These are phyloP conservation scores for Spathaspora jeffriesii DNA, from an alignment of 1,139 yeast genomes.

Conservation along the genomic window DNA sequence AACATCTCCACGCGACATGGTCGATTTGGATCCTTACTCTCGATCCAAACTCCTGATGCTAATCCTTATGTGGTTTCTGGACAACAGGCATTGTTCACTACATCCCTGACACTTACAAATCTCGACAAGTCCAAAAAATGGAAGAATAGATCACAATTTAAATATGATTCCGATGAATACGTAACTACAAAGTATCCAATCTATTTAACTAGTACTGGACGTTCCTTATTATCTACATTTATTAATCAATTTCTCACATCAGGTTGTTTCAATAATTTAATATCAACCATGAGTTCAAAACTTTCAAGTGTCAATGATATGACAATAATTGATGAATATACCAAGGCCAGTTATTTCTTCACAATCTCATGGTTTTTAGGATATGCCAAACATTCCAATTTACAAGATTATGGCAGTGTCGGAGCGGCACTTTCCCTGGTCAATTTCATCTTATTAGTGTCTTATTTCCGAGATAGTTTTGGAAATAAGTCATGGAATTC, in stretches of 20 bases:
- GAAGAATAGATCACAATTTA: constrained; percentile 48
- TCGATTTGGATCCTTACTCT: constrained; percentile 83
- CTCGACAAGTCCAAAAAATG: constrained; percentile 71
- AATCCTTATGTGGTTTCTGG: constrained; percentile 73
- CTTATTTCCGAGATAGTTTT: constrained; percentile 54
- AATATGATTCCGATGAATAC: constrained; percentile 46
- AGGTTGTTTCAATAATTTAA: constrained; percentile 72
- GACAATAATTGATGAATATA: constrained; percentile 31
- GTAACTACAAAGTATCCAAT: constrained; percentile 23
- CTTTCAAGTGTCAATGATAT: constrained; percentile 30
- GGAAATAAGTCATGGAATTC: constrained; percentile 55
- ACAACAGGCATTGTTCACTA: constrained; percentile 59
- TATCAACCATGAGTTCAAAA: constrained; percentile 26
- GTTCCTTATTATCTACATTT: constrained; percentile 45
- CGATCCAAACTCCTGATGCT: constrained; percentile 60
- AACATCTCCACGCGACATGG: constrained; percentile 78
- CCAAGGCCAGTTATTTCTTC: constrained; percentile 52
- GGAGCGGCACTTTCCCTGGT: constrained; percentile 70
- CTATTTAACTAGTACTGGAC: constrained; percentile 31
- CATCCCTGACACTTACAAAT: constrained; percentile 49
- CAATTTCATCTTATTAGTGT: constrained; percentile 60
- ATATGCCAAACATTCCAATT: constrained; percentile 33
- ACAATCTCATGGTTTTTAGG: constrained; percentile 71
- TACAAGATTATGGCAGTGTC: constrained; percentile 58
- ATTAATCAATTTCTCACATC: constrained; percentile 59